A percentile compares a stretch with the other conserved stretches of the same genome.
Conservation (phyloP, 2,329 filamentous ascomycete species). For the Clonostachys chloroleuca region DNA sequence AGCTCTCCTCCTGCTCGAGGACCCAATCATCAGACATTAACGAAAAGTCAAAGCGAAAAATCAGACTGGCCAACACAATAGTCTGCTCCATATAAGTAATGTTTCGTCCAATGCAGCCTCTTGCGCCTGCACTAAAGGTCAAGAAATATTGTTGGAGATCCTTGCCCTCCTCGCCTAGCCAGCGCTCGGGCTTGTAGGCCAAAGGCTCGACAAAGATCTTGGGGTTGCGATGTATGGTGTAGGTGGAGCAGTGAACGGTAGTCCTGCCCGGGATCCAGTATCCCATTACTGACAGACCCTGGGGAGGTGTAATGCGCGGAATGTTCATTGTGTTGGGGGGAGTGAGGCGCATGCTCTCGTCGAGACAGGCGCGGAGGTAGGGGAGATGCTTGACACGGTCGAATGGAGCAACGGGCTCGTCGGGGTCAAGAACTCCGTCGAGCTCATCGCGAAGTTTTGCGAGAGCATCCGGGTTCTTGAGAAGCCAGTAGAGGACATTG, state of each 20-base stretch:
- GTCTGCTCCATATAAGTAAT: neutral
- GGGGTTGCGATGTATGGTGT: conserved; percentile 6
- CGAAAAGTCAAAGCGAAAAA: neutral
- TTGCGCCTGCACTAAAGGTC: conserved; percentile 2
- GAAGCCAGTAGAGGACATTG: conserved; percentile 46
- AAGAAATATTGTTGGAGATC: conserved; percentile 27
- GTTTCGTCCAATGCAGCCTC: conserved; percentile 5
- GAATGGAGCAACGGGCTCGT: conserved; percentile 39
- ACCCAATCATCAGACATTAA: neutral
- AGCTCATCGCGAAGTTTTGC: conserved; percentile 36
- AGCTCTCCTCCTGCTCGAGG: neutral
- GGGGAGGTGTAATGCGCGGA: conserved; percentile 16
- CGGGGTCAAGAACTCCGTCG: conserved; percentile 32
- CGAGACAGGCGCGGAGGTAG: conserved; percentile 45
- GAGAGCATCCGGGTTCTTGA: conserved; percentile 36
- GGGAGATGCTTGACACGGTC: conserved; percentile 45
- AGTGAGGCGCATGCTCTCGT: conserved; percentile 35
- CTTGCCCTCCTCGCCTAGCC: conserved; percentile 5
- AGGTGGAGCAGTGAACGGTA: conserved; percentile 13
- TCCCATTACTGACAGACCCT: conserved; percentile 19
- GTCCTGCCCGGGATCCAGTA: conserved; percentile 28
- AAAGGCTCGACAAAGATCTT: conserved; percentile 11
- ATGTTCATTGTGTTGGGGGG: conserved; percentile 18
- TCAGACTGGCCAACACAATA: neutral
- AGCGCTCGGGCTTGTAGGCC: conserved; percentile 17